phyloP scores from a whole-genome alignment of 306 rosid species.

The Dryas alaskensis region DNA sequence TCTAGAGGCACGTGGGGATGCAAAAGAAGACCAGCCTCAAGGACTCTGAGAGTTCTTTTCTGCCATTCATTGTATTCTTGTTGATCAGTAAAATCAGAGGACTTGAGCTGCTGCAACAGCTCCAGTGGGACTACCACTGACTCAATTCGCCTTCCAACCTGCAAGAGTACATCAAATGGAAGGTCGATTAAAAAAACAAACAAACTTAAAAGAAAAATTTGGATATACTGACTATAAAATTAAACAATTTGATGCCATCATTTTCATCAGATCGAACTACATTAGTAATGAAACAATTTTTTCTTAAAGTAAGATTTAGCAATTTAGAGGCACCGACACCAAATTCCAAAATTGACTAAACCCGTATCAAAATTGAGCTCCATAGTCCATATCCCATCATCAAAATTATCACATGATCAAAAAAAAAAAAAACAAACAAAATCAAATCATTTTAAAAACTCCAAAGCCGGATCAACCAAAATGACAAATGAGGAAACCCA shows the following conservation, averaged over 20 bases:
- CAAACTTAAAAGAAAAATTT: background rate
- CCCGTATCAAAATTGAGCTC: background rate
- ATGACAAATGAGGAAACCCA: background rate
- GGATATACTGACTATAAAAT: background rate
- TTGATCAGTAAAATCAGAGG: slow-evolving; percentile 77
- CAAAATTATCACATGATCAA: background rate
- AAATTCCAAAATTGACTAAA: slow-evolving; percentile 2
- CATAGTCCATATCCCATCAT: background rate
- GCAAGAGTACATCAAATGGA: slow-evolving; percentile 27
- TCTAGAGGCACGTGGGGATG: slow-evolving; percentile 78
- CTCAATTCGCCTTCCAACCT: slow-evolving; percentile 95
- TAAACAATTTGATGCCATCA: background rate
- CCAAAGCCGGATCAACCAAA: slow-evolving; percentile 22
- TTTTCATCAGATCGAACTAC: slow-evolving; percentile 32
- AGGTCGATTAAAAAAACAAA: background rate
- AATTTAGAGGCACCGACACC: background rate
- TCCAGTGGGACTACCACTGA: slow-evolving; percentile 93
- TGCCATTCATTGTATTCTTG: slow-evolving; percentile 84
- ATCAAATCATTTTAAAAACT: background rate
- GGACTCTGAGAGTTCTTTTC: slow-evolving; percentile 77
- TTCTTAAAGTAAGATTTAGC: background rate
- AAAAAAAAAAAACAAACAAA: background rate
- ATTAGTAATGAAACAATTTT: background rate
- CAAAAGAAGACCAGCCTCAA: slow-evolving; percentile 92
- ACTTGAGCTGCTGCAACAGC: slow-evolving; percentile 90